phyloP scores from a whole-genome alignment of 2,329 filamentous ascomycete genomes.

The Colletotrichum tofieldiae region DNA sequence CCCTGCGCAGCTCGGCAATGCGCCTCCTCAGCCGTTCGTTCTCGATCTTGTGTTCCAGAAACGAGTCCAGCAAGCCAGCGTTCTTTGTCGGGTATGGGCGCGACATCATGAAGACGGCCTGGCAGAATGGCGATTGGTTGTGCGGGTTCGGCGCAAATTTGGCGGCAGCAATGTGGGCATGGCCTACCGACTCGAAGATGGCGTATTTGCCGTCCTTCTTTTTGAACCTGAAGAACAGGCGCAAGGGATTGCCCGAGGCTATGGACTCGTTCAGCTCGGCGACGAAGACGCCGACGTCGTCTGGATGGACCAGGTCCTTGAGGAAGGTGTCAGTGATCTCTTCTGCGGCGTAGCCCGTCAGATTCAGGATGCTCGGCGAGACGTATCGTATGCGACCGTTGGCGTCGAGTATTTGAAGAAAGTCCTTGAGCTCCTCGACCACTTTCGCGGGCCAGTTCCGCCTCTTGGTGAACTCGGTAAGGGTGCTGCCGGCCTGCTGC shows the following conservation, averaged over 20 bases:
- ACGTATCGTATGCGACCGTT: conserved; percentile 88
- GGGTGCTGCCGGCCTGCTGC: conserved; percentile 57
- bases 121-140: conserved; percentile 80
- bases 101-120: conserved; percentile 94
- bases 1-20: conserved; percentile 86
- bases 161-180: conserved; percentile 86
- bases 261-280: conserved; percentile 93
- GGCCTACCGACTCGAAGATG: conserved; percentile 93
- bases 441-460: conserved; percentile 90
- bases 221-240: conserved; percentile 90
- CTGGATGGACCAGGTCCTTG: conserved; percentile 86
- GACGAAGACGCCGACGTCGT: conserved; percentile 87
- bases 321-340: conserved; percentile 84
- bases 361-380: conserved; percentile 81
- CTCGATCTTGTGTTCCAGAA: conserved; percentile 96
- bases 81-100: conserved; percentile 93
- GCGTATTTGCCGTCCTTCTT: conserved; percentile 79
- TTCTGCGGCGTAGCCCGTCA: conserved; percentile 82
- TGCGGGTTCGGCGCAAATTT: conserved; percentile 74
- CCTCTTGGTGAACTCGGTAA: conserved; percentile 74
- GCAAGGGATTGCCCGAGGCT: conserved; percentile 82
- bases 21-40: conserved; percentile 89
- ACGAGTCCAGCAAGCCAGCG: conserved; percentile 87
- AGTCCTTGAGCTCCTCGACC: conserved; percentile 90
- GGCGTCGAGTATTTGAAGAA: conserved; percentile 88